phyloP scores from a whole-genome alignment of 2,329 filamentous ascomycete genomes.

The Beauveria bassiana region DNA sequence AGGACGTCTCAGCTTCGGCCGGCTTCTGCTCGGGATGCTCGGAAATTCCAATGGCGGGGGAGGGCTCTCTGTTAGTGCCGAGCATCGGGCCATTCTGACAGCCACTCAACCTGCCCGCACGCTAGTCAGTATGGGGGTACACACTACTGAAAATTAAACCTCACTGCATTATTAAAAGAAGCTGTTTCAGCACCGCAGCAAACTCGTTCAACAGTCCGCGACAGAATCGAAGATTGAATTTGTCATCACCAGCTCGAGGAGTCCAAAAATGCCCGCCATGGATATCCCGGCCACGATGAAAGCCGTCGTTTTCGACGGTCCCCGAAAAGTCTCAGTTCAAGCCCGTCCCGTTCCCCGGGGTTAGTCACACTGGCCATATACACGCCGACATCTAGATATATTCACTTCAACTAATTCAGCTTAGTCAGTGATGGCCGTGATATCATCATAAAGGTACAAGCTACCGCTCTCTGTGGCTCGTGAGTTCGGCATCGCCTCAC shows the following conservation, averaged over 20 bases:
- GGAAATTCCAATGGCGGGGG: not conserved
- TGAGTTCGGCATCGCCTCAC: conserved; percentile 33
- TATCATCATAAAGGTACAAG: conserved; percentile 74
- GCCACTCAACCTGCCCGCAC: not conserved
- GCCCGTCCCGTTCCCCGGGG: conserved; percentile 68
- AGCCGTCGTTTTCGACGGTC: conserved; percentile 80
- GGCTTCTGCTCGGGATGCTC: conserved; percentile 9
- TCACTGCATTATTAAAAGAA: not conserved
- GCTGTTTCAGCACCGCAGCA: not conserved
- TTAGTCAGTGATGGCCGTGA: conserved; percentile 62
- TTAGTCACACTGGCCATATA: conserved; percentile 14
- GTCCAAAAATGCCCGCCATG: conserved; percentile 17
- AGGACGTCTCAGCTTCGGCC: not conserved
- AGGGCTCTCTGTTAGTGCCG: not conserved
- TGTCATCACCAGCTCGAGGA: not conserved
- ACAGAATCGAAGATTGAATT: not conserved
- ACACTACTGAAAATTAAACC: not conserved
- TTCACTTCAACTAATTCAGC: conserved; percentile 13
- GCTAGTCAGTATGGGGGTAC: not conserved
- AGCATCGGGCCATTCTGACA: not conserved
- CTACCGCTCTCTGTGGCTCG: conserved; percentile 84
- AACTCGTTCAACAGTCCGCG: not conserved
- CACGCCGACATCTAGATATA: not conserved
- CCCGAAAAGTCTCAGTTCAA: conserved; percentile 66
- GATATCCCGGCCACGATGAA: conserved; percentile 58